phyloP scores from a whole-genome alignment of 768 basidiomycete species.

The Suillus lakei region DNA sequence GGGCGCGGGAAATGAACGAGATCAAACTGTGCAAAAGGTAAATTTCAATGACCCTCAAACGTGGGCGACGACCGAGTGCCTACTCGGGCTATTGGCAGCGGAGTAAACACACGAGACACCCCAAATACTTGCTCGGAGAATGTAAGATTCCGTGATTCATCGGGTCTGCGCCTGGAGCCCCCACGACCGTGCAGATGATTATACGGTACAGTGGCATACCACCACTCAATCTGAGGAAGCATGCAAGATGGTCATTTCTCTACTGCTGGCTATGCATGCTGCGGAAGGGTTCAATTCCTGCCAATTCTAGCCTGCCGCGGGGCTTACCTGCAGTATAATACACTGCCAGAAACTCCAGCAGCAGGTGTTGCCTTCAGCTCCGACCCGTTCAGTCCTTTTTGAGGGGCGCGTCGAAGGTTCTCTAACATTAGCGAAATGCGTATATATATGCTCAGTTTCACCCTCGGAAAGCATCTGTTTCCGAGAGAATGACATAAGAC shows the following conservation, averaged over 20 bases:
- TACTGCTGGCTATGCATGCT: slow-evolving; percentile 42
- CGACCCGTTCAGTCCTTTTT: slow-evolving; percentile 27
- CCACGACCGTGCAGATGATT: slow-evolving; percentile 21
- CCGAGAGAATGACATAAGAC: slow-evolving; percentile 16
- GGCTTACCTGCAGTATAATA: slow-evolving; percentile 44
- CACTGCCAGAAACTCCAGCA: slow-evolving; percentile 48
- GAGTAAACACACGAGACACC: slow-evolving; percentile 35
- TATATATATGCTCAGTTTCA: slow-evolving; percentile 42
- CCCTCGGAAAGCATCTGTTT: slow-evolving; percentile 49
- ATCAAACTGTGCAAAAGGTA: slow-evolving; percentile 20
- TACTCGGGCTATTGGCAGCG: slow-evolving; percentile 33
- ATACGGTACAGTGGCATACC: slow-evolving; percentile 36
- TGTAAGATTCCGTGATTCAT: slow-evolving; percentile 36
- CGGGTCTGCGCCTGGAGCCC: slow-evolving; percentile 25
- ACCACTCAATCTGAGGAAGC: slow-evolving; percentile 42
- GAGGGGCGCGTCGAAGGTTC: slow-evolving; percentile 43
- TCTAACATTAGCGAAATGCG: slow-evolving; percentile 43
- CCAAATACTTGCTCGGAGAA: slow-evolving; percentile 53
- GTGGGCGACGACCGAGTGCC: slow-evolving; percentile 10
- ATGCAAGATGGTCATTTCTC: slow-evolving; percentile 40
- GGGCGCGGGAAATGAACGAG: slow-evolving; percentile 34
- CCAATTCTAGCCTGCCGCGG: slow-evolving; percentile 13
- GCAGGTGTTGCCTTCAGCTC: slow-evolving; percentile 19
- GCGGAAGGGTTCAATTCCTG: slow-evolving; percentile 16
- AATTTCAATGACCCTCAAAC: background rate